These are phyloP conservation scores for Termitomyces sp. DNA, from an alignment of 768 basidiomycete species.

Conservation along the genomic window DNA sequence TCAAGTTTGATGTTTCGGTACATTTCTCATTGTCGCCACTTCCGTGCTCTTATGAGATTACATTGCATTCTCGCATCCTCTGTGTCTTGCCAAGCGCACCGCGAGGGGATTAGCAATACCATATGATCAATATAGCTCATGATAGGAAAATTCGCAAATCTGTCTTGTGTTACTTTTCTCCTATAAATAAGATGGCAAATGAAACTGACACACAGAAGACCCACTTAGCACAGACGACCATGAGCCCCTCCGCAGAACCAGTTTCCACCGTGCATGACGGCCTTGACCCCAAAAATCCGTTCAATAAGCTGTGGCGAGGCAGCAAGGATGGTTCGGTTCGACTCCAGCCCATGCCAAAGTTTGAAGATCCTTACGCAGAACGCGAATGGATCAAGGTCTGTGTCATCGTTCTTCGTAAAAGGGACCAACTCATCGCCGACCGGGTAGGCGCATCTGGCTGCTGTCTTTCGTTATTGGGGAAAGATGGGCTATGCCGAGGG, in stretches of 20 bases:
- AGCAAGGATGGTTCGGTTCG: conserved; percentile 16
- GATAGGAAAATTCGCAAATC: too few relatives aligned
- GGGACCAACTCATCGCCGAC: neutral
- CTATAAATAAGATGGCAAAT: neutral
- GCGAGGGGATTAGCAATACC: neutral
- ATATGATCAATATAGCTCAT: neutral
- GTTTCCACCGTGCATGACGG: neutral
- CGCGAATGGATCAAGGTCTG: conserved; percentile 23
- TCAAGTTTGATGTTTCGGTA: neutral
- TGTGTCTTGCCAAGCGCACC: neutral
- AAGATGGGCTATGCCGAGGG: conserved; percentile 42
- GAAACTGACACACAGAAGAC: neutral
- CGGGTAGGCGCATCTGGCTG: conserved; percentile 19
- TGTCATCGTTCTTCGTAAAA: neutral
- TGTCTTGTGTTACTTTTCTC: neutral
- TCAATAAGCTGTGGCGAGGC: conserved; percentile 16
- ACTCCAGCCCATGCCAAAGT: conserved; percentile 16
- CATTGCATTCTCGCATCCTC: neutral
- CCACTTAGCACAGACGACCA: conserved; percentile 5
- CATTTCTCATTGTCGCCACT: neutral
- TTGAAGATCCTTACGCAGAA: conserved; percentile 18
- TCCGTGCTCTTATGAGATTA: neutral
- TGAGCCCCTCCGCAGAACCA: conserved; percentile 13
- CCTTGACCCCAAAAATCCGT: conserved; percentile 5
- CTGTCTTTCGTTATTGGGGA: conserved; percentile 23